A percentile compares a stretch with the other conserved stretches of the same genome.
phyloP scores from a whole-genome alignment of 2,329 filamentous ascomycete species.

The Colletotrichum sp. region DNA sequence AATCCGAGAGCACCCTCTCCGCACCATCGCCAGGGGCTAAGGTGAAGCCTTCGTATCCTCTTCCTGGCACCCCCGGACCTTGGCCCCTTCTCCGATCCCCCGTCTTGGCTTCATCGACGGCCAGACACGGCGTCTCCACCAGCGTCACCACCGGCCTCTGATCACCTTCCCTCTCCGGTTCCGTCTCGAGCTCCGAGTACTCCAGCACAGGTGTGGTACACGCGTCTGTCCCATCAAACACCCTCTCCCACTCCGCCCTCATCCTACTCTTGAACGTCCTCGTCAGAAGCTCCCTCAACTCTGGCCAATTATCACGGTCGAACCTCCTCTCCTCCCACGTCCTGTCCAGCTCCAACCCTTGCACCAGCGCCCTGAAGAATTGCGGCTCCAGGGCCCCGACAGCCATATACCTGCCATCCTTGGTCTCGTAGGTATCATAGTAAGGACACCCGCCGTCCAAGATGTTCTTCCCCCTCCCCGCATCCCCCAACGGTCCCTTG shows the following conservation, averaged over 20 bases:
- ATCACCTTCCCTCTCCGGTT: constrained; percentile 62
- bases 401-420: constrained; percentile 79
- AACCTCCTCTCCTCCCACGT: constrained; percentile 58
- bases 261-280: constrained; percentile 71
- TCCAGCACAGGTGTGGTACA: constrained; percentile 89
- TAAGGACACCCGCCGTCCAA: constrained; percentile 87
- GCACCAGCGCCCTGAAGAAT: constrained; percentile 75
- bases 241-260: constrained; percentile 78
- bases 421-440: constrained; percentile 89
- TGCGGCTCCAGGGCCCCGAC: constrained; percentile 91
- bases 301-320: constrained; percentile 71
- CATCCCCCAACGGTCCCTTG: constrained; percentile 66
- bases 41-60: constrained; percentile 66
- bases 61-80: constrained; percentile 67
- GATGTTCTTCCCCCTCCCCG: constrained; percentile 73
- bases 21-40: constrained; percentile 75
- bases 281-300: constrained; percentile 65
- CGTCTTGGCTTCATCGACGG: constrained; percentile 54
- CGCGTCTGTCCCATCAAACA: constrained; percentile 91
- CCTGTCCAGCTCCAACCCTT: constrained; percentile 65
- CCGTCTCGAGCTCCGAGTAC: constrained; percentile 70
- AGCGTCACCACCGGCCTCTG: constrained; percentile 75
- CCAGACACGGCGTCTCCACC: constrained; percentile 70
- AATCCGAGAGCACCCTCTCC: constrained; percentile 69
- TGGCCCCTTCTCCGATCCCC: constrained; percentile 59